These are phyloP conservation scores for Nothophaeocryptopus gaeumannii DNA, from an alignment of 2,329 filamentous ascomycete species.

Conservation along the genomic window DNA sequence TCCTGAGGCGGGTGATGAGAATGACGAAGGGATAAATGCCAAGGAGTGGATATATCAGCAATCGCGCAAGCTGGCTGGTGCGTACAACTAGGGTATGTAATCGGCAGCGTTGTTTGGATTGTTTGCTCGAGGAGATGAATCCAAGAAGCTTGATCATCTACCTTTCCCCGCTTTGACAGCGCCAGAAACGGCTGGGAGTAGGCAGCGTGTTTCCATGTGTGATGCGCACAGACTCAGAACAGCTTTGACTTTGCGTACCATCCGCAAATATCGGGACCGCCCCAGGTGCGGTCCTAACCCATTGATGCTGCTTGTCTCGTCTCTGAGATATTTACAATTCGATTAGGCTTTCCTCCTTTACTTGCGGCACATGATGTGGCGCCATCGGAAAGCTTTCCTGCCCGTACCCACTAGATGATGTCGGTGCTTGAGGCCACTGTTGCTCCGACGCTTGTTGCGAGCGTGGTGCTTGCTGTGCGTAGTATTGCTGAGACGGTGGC, in stretches of 20 bases:
- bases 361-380: slow-evolving; percentile 33
- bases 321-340: slow-evolving; percentile 8
- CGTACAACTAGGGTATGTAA: background rate
- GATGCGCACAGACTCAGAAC: too few species aligned
- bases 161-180: too few species aligned
- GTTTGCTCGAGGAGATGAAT: too few species aligned
- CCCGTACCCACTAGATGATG: slow-evolving; percentile 32
- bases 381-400: slow-evolving; percentile 35
- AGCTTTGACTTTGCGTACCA: too few species aligned
- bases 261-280: too few species aligned
- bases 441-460: slow-evolving; percentile 18
- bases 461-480: slow-evolving; percentile 13
- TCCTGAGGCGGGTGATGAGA: slow-evolving; percentile 30
- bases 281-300: too few species aligned
- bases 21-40: slow-evolving; percentile 36
- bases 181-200: too few species aligned
- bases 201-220: too few species aligned
- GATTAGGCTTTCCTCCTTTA: slow-evolving; percentile 38
- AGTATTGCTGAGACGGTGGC: slow-evolving; percentile 24
- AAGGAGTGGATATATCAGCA: slow-evolving; percentile 45
- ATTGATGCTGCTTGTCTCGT: too few species aligned
- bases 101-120: background rate
- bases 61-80: slow-evolving; percentile 34
- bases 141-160: too few species aligned
- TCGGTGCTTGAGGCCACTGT: slow-evolving; percentile 35